phyloP scores from a whole-genome alignment of 306 rosid species.

The Cucumis cinereus region DNA sequence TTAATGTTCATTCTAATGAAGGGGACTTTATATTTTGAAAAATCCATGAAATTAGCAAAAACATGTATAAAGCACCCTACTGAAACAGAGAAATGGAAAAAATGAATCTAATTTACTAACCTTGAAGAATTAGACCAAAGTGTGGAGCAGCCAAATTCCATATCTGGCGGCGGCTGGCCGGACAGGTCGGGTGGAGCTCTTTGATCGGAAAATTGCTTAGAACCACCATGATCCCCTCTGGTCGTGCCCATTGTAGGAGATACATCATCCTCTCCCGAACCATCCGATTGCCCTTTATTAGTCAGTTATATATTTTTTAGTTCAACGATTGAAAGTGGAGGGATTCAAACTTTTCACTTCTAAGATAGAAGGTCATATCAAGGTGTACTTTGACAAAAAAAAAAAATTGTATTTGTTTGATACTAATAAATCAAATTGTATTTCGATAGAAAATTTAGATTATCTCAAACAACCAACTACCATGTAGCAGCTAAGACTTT shows the following conservation, averaged over 20 bases:
- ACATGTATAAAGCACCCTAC: not conserved
- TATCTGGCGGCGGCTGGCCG: slow-evolving; percentile 27
- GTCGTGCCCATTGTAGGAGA: slow-evolving; percentile 36
- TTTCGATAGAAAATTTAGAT: too few species aligned
- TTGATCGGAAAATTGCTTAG: slow-evolving; percentile 36
- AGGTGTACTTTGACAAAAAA: too few species aligned
- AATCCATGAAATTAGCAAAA: not conserved
- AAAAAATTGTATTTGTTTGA: too few species aligned
- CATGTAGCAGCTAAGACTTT: too few species aligned
- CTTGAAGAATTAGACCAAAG: slow-evolving; percentile 90
- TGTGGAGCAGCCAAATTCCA: slow-evolving; percentile 39
- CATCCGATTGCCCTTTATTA: slow-evolving; percentile 63
- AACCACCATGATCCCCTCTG: slow-evolving; percentile 12
- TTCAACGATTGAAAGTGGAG: too few species aligned
- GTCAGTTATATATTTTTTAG: too few species aligned
- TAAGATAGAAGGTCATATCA: too few species aligned
- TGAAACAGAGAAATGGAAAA: not conserved
- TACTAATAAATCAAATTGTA: too few species aligned
- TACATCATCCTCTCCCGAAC: slow-evolving; percentile 77
- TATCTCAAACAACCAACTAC: too few species aligned
- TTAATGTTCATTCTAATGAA: not conserved
- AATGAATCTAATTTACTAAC: slow-evolving; percentile 13
- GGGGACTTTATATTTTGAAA: not conserved
- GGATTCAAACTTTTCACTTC: too few species aligned
- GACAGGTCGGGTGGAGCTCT: slow-evolving; percentile 34